Percentiles rank a stretch among this genome's conserved stretches.
phyloP scores from a whole-genome alignment of 2,329 filamentous ascomycete species.

The Tolypocladium capitatum region DNA sequence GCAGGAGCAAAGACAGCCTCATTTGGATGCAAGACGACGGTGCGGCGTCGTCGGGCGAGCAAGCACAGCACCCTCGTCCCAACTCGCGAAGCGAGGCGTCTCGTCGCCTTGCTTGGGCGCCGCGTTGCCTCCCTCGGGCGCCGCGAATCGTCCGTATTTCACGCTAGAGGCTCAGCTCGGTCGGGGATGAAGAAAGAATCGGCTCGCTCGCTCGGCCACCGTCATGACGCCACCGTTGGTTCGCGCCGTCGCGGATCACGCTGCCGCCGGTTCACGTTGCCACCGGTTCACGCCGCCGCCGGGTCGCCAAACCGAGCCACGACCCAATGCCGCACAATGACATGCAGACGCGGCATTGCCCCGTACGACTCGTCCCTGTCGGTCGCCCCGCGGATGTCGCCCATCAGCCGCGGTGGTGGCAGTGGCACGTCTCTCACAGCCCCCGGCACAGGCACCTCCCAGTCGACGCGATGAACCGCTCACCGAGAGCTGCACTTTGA shows the following conservation, averaged over 20 bases:
- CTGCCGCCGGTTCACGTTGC: neutral
- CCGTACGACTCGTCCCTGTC: neutral
- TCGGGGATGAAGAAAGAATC: neutral
- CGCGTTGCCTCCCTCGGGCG: neutral
- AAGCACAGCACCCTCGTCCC: too few relatives aligned
- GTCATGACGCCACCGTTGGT: too few relatives aligned
- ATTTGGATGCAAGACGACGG: neutral
- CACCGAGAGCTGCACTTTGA: neutral
- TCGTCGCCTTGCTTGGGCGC: neutral
- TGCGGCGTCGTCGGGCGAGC: neutral
- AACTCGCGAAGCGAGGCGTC: too few relatives aligned
- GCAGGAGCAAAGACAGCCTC: constrained; percentile 1
- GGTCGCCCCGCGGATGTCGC: neutral
- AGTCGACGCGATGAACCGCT: neutral
- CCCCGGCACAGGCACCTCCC: neutral
- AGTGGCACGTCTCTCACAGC: neutral
- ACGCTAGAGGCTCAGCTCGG: neutral
- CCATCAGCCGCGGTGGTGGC: neutral
- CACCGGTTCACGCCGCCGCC: too few relatives aligned
- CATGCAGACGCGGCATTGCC: neutral
- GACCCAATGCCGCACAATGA: neutral
- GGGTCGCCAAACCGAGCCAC: too few relatives aligned
- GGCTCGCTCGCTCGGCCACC: too few relatives aligned
- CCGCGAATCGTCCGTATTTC: too few relatives aligned
- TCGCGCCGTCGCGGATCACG: neutral